phyloP scores from a whole-genome alignment of 345 rosid genomes.

The Noccaea caerulescens region DNA sequence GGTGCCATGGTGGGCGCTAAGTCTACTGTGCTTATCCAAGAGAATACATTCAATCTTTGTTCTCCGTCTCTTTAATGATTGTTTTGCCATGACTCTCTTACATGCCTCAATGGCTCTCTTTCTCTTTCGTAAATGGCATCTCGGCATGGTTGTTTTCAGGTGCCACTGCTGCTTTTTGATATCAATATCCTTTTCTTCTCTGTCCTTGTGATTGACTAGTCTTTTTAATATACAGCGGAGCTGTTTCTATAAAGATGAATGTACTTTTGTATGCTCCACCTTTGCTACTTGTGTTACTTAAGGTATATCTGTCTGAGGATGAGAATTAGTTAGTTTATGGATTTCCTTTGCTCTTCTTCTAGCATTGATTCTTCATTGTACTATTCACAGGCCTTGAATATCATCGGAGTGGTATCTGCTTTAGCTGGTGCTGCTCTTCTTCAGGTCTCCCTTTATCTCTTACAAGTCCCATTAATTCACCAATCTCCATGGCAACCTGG shows the following conservation, averaged over 20 bases:
- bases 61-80: conserved; percentile 92
- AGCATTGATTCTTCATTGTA: conserved; percentile 22
- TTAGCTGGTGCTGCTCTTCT: conserved; percentile 86
- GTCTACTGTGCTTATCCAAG: conserved; percentile 84
- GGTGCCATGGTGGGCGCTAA: conserved; percentile 96
- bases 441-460: conserved; percentile 62
- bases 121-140: conserved; percentile 71
- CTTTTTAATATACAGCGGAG: conserved; percentile 52
- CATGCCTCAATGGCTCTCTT: conserved; percentile 73
- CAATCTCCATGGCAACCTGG: conserved; percentile 15
- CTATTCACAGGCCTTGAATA: conserved; percentile 68
- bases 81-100: conserved; percentile 87
- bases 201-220: conserved; percentile 27
- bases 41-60: conserved; percentile 91
- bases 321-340: conserved; percentile 7
- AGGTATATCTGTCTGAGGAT: conserved; percentile 53
- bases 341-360: conserved; percentile 31
- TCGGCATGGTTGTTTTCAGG: conserved; percentile 91
- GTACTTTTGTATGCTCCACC: conserved; percentile 91
- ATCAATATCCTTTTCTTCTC: neutral
- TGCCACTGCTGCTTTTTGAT: conserved; percentile 33
- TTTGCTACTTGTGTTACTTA: conserved; percentile 71
- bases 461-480: conserved; percentile 4
- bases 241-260: conserved; percentile 95
- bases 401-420: conserved; percentile 73